Evolutionary conservation across 345 rosid genomes (phyloP).

Genomic region (Brassica napus): Da-Ae NC_063446.1:52669001-52669500

Average conservation of each 20-base stretch:
- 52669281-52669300: too few relatives aligned
- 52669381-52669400: too few relatives aligned
- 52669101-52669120: background rate
- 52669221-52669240: too few relatives aligned
- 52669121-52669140: background rate
- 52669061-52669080: background rate
- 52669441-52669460: too few relatives aligned
- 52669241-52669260: too few relatives aligned
- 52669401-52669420: too few relatives aligned
- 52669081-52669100: background rate
- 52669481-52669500: conserved; percentile 9
- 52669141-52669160: background rate
- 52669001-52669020: background rate
- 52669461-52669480: background rate
- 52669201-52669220: background rate
- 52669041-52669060: background rate
- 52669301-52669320: too few relatives aligned
- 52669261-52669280: too few relatives aligned
- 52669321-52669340: too few relatives aligned
- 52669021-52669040: background rate
- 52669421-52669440: too few relatives aligned
- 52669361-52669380: too few relatives aligned
- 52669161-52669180: background rate
- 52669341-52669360: too few relatives aligned
- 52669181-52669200: background rate